These are phyloP conservation scores for Hymenoscyphus scutula DNA, from an alignment of 2,329 filamentous ascomycete genomes.

Conservation along the genomic window DNA sequence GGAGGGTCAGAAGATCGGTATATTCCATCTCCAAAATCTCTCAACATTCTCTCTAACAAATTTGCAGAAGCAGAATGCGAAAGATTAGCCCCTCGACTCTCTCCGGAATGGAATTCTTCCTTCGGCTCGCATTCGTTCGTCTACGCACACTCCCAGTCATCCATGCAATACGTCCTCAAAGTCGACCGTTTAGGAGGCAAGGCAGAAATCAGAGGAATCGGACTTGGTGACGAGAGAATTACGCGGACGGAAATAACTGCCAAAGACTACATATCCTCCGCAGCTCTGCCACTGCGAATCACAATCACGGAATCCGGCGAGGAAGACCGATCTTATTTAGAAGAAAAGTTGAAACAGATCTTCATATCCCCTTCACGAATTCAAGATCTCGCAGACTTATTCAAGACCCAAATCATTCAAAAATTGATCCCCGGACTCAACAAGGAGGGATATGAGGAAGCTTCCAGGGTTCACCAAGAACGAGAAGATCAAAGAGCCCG, in stretches of 20 bases:
- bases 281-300: conserved; percentile 56
- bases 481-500: conserved; percentile 43
- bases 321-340: conserved; percentile 52
- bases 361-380: conserved; percentile 75
- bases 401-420: conserved; percentile 80
- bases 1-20: conserved; percentile 75
- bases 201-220: conserved; percentile 78
- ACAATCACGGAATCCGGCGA: conserved; percentile 45
- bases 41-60: neutral
- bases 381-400: conserved; percentile 64
- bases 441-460: conserved; percentile 71
- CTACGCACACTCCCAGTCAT: conserved; percentile 82
- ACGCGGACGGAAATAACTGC: conserved; percentile 71
- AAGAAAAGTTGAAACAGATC: conserved; percentile 52
- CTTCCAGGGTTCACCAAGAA: conserved; percentile 42
- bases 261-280: conserved; percentile 70
- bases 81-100: conserved; percentile 61
- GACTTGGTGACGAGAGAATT: conserved; percentile 76
- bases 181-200: conserved; percentile 79
- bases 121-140: conserved; percentile 74
- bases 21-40: conserved; percentile 25
- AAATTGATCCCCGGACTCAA: conserved; percentile 75
- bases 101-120: conserved; percentile 75
- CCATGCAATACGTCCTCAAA: conserved; percentile 80
- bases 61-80: conserved; percentile 54